These are phyloP conservation scores for Cenococcum geophilum DNA, from an alignment of 495 filamentous ascomycete species.

Conservation along the genomic window DNA sequence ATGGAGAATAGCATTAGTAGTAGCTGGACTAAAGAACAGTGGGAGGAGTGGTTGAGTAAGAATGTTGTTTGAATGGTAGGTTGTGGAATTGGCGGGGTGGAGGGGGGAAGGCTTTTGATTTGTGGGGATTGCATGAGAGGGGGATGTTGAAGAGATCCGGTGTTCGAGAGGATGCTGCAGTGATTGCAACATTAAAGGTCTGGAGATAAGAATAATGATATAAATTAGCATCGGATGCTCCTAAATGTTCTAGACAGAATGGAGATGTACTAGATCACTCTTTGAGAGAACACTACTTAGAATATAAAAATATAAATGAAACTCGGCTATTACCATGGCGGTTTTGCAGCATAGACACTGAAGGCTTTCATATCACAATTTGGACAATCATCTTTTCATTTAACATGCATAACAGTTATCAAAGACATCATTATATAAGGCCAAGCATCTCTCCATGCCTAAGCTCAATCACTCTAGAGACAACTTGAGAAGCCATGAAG, in stretches of 20 bases:
- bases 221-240: too few species aligned
- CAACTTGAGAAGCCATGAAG: neutral
- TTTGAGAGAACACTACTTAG: too few species aligned
- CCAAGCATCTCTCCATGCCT: neutral
- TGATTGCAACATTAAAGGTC: too few species aligned
- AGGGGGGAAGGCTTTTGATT: neutral
- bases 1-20: conserved; percentile 72
- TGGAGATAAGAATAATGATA: neutral
- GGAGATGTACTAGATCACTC: too few species aligned
- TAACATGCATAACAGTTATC: too few species aligned
- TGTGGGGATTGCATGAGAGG: neutral
- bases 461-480: neutral
- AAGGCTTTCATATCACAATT: too few species aligned
- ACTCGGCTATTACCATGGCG: too few species aligned
- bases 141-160: neutral
- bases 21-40: conserved; percentile 70
- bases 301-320: too few species aligned
- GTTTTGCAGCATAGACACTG: too few species aligned
- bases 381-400: too few species aligned
- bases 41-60: conserved; percentile 78
- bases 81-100: neutral
- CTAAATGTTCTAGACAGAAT: too few species aligned
- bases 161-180: neutral
- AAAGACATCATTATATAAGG: too few species aligned
- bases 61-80: conserved; percentile 39